phyloP scores from a whole-genome alignment of 257 asterid genomes.

The Fraxinus cuspidata region DNA sequence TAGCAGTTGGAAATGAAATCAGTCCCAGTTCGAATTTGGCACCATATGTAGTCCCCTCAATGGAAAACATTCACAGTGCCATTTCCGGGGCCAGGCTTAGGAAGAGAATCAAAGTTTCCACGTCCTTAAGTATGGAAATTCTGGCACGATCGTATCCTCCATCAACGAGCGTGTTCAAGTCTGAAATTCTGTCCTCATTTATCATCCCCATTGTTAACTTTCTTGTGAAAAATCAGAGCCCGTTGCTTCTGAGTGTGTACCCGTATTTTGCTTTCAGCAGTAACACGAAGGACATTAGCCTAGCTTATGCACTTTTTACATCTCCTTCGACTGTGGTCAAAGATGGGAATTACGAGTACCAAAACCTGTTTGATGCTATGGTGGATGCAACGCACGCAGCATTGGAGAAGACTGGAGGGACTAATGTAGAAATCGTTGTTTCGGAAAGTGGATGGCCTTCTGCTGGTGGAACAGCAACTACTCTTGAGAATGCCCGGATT shows the following conservation, averaged over 20 bases:
- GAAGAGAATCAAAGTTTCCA: conserved; percentile 34
- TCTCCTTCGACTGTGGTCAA: conserved; percentile 13
- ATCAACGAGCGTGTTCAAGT: conserved; percentile 18
- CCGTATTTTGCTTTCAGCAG: conserved; percentile 28
- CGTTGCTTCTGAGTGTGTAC: conserved; percentile 40
- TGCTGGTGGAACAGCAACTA: conserved; percentile 26
- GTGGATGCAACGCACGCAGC: conserved; percentile 38
- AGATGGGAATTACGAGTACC: conserved; percentile 27
- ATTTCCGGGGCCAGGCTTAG: conserved; percentile 16
- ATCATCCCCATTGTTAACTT: conserved; percentile 28
- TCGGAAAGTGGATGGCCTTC: conserved; percentile 52
- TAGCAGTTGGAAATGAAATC: conserved; percentile 46
- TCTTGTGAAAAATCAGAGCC: conserved; percentile 22
- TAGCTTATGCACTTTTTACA: conserved; percentile 29
- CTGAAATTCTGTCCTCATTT: background rate
- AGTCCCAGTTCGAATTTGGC: background rate
- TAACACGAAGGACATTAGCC: background rate
- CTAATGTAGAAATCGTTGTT: conserved; percentile 29
- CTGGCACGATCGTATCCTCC: conserved; percentile 37
- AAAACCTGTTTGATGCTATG: conserved; percentile 42
- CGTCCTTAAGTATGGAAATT: conserved; percentile 25
- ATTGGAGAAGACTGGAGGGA: conserved; percentile 36
- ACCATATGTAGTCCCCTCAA: conserved; percentile 26
- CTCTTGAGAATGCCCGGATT: conserved; percentile 6
- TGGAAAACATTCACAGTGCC: conserved; percentile 33